Percentiles rank a stretch among this genome's conserved stretches.
These are phyloP conservation scores for Coemansia sp. DNA, from an alignment of 192 early-diverging fungal species.

Conservation along the genomic window DNA sequence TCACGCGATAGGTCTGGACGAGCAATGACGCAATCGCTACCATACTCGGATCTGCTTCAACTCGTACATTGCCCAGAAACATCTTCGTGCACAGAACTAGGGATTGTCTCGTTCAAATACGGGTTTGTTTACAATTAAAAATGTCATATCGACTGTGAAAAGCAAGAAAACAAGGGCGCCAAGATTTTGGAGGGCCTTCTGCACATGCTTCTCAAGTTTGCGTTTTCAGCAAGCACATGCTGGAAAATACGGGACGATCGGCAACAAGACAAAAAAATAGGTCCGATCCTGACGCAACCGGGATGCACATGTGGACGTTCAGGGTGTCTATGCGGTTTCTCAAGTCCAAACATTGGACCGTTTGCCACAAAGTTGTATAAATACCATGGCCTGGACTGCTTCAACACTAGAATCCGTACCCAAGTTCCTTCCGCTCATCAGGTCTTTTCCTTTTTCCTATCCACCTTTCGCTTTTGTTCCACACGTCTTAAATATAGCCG, in stretches of 20 bases:
- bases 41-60: too few species aligned
- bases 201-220: not conserved
- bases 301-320: not conserved
- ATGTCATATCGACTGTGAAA: not conserved
- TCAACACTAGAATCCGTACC: not conserved
- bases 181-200: not conserved
- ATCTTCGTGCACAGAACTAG: not conserved
- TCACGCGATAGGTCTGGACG: not conserved
- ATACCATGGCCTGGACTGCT: not conserved
- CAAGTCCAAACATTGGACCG: not conserved
- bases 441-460: not conserved
- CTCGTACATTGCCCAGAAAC: not conserved
- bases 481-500: conserved; percentile 22
- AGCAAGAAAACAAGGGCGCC: not conserved
- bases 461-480: not conserved
- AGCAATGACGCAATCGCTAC: not conserved
- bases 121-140: not conserved
- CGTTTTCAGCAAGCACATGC: not conserved
- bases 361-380: not conserved
- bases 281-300: not conserved
- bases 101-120: too few species aligned
- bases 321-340: not conserved
- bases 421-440: not conserved
- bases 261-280: not conserved
- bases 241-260: not conserved